These are phyloP conservation scores for Hippophae gyantsensis DNA, from an alignment of 306 rosid genomes.

Conservation along the genomic window DNA sequence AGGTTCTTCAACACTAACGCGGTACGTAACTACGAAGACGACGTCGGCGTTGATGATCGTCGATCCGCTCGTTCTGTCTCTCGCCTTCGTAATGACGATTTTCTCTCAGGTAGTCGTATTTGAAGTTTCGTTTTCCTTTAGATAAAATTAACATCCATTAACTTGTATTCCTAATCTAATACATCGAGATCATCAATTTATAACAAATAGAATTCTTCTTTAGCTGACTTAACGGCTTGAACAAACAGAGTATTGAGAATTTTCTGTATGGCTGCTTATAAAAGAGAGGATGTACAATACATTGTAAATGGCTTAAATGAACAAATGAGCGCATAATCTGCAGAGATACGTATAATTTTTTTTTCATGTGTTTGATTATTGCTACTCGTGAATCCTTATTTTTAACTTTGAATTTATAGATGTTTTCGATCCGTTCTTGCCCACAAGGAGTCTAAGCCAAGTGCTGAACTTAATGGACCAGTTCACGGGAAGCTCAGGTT, in stretches of 20 bases:
- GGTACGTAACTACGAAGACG: conserved; percentile 12
- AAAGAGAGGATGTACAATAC: background rate
- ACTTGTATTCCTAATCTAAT: background rate
- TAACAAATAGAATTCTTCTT: too few relatives aligned
- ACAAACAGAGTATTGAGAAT: background rate
- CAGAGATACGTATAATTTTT: too few relatives aligned
- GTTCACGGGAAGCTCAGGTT: conserved; percentile 8
- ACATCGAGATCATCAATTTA: too few relatives aligned
- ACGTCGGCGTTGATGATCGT: background rate
- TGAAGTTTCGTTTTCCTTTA: background rate
- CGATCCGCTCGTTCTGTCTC: conserved; percentile 3
- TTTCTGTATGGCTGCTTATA: background rate
- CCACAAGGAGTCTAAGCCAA: background rate
- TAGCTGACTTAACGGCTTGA: background rate
- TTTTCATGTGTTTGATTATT: too few relatives aligned
- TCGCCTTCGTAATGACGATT: conserved; percentile 20
- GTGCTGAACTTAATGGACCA: conserved; percentile 2
- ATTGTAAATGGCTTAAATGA: background rate
- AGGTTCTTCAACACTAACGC: conserved; percentile 43
- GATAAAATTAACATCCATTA: too few relatives aligned
- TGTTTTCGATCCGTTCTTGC: background rate
- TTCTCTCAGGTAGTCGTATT: conserved; percentile 34
- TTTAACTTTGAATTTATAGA: background rate
- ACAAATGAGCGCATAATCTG: too few relatives aligned
- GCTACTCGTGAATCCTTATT: too few relatives aligned